Evolutionary conservation across 1,284 basidiomycete genomes (phyloP), one percentile per base, ranked within the genome.

Genomic region (Schizophyllum amplum): DNA sequence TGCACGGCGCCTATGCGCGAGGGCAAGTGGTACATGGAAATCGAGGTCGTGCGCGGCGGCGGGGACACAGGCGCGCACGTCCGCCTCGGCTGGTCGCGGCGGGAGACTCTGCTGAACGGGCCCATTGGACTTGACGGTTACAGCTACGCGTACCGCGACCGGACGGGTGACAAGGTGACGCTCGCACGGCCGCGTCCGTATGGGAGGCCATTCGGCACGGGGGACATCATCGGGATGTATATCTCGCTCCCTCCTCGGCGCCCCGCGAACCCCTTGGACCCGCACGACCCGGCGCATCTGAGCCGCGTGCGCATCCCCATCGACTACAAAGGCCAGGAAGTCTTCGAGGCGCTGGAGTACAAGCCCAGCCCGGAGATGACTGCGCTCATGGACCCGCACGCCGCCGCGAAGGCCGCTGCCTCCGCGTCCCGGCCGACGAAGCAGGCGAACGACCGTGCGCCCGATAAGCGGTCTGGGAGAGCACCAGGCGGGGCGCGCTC

Each of bases 281-380:
- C 79, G 2, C 70, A 82, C 64, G 91, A 96, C 67, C 83, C 87
- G 0, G 87, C 87, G 1, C 84, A 85, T 63, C 73, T 95, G 59
- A 83, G 86, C 63, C 84, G 94, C 55, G 90, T 92, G 69, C 87
- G 94, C 54, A 89, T 95, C 56, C 84, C 95, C 1, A 96, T 99
- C 67, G 88, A 92, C 57, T 93, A 94, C 75, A 95, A 95, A 70
- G 92, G 91, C n/a, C 93, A 96, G 70, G 86, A 93, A 61, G 96
- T 97, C 69, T 98, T 98, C 69, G 97, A 99, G 72, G 87, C 86
- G 61, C 79, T 94, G 62, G 96, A 99, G 71, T 98, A 98, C 69
- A 74, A 86, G 1, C 83, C 86, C 57, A 84, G 82, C n/a, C 96
- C 95, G 69, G 97, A 99, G 74, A 99, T 99, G 97, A 80, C 84